Conservation (phyloP, 148 eudicot species). For the Chenopodium album region DNA sequence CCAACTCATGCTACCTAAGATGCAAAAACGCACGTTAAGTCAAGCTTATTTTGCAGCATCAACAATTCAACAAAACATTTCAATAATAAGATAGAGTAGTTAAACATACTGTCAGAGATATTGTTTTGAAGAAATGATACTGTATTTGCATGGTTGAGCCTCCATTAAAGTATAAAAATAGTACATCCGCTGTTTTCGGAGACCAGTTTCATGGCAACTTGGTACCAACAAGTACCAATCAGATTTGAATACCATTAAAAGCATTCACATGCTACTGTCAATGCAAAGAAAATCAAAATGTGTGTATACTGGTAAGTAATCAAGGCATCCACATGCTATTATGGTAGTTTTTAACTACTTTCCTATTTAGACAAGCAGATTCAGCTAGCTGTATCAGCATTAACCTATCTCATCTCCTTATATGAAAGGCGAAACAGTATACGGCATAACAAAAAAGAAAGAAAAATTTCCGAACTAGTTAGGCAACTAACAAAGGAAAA, state of each 20-base stretch:
- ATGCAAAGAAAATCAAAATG: neutral
- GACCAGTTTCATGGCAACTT: constrained; percentile 22
- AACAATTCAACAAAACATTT: neutral
- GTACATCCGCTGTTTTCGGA: constrained; percentile 7
- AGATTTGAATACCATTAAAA: constrained; percentile 14
- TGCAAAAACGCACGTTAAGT: neutral
- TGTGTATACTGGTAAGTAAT: neutral
- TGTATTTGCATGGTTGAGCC: neutral
- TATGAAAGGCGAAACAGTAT: neutral
- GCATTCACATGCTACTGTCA: constrained; percentile 12
- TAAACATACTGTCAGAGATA: constrained; percentile 9
- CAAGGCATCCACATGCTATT: constrained; percentile 25
- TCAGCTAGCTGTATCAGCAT: neutral
- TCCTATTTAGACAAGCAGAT: neutral
- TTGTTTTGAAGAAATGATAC: neutral
- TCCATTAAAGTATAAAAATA: too few relatives aligned
- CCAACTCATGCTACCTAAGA: neutral
- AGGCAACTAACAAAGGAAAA: neutral
- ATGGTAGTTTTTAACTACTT: neutral
- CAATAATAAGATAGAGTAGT: neutral
- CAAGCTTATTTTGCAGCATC: neutral
- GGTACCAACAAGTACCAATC: constrained; percentile 9
- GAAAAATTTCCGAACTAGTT: neutral
- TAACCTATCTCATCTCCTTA: neutral
- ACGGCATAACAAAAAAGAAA: too few relatives aligned